Percentiles rank a stretch among this genome's conserved stretches.
These are phyloP conservation scores for Nannizziopsis barbatae DNA, from an alignment of 2,329 filamentous ascomycete genomes.

Conservation along the genomic window DNA sequence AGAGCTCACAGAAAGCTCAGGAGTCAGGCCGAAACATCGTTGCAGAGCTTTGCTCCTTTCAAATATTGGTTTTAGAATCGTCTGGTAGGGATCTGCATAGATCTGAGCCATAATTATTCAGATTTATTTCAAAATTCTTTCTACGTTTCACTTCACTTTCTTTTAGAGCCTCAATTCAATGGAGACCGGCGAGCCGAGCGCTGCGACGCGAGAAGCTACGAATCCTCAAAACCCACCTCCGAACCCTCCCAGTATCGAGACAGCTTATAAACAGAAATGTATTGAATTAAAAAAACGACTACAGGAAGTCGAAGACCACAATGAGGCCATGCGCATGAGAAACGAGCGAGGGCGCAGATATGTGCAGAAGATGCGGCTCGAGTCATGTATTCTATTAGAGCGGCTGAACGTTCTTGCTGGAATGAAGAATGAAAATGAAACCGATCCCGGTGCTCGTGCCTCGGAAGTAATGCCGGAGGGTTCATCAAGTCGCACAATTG, in stretches of 20 bases:
- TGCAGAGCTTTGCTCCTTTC: too few relatives aligned
- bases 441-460: slow-evolving; percentile 28
- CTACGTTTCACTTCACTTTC: too few relatives aligned
- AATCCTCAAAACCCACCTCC: slow-evolving; percentile 26
- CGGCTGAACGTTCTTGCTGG: slow-evolving; percentile 32
- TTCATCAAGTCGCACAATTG: not conserved
- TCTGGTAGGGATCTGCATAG: too few relatives aligned
- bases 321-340: slow-evolving; percentile 69
- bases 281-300: slow-evolving; percentile 86
- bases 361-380: slow-evolving; percentile 79
- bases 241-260: slow-evolving; percentile 80
- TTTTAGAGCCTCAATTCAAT: slow-evolving; percentile 14
- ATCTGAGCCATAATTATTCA: too few relatives aligned
- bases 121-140: too few relatives aligned
- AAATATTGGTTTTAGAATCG: too few relatives aligned
- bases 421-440: slow-evolving; percentile 27
- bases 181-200: slow-evolving; percentile 17
- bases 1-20: too few relatives aligned
- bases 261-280: slow-evolving; percentile 93
- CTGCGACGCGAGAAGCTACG: not conserved
- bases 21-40: too few relatives aligned
- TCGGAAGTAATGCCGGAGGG: slow-evolving; percentile 23
- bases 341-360: slow-evolving; percentile 70
- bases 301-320: slow-evolving; percentile 82
- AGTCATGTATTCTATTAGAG: slow-evolving; percentile 35